Evolutionary conservation across 768 basidiomycete species (phyloP).

Genomic region (Lactarius deliciosus): DNA sequence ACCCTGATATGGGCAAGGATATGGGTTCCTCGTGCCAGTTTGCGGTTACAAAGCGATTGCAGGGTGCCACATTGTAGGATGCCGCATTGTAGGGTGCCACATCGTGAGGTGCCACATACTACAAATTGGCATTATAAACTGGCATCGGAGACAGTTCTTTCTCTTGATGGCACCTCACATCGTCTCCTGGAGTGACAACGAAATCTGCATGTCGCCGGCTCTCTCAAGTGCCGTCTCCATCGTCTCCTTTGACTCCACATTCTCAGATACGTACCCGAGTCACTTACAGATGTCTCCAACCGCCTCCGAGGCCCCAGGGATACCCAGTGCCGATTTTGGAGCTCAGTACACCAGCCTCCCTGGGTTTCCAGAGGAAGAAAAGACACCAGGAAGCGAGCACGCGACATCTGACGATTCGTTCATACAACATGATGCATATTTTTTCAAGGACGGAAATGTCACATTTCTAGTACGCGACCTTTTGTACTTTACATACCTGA

Average conservation of each 20-base stretch:
- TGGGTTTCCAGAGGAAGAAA: not conserved
- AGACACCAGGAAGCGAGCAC: not conserved
- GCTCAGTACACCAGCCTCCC: not conserved
- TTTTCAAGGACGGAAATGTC: slow-evolving; percentile 26
- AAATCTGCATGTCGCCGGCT: not conserved
- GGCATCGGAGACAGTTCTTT: not conserved
- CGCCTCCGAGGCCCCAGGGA: not conserved
- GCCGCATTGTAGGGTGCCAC: too few relatives aligned
- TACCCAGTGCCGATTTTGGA: not conserved
- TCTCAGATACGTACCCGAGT: not conserved
- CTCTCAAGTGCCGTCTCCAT: slow-evolving; percentile 2
- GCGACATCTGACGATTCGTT: slow-evolving; percentile 4
- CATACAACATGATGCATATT: slow-evolving; percentile 18
- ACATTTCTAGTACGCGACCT: slow-evolving; percentile 21
- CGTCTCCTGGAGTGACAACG: not conserved
- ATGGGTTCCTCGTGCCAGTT: too few relatives aligned
- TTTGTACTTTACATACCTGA: not conserved
- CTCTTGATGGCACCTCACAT: slow-evolving; percentile 8
- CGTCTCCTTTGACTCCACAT: slow-evolving; percentile 13
- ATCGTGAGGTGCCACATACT: too few relatives aligned
- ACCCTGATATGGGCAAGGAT: too few relatives aligned
- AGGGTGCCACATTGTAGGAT: too few relatives aligned
- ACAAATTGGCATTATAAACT: too few relatives aligned
- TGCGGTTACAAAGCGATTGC: too few relatives aligned
- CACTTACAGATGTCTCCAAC: not conserved